Base-by-base conservation (phyloP, 2,329 filamentous ascomycete genomes). In the Fusarium cicatricum region DNA sequence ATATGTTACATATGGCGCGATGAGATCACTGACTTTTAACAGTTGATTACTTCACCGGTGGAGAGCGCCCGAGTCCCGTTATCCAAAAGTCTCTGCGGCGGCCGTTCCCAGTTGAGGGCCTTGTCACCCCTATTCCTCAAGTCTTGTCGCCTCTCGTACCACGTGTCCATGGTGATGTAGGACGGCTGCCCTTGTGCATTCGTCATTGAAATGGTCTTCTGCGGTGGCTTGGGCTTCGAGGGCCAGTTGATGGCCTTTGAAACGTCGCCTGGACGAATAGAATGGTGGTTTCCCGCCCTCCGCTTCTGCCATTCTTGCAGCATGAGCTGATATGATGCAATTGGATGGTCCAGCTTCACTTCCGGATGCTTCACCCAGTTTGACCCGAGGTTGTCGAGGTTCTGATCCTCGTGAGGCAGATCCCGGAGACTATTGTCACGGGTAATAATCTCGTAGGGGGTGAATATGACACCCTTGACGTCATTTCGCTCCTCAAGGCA, bases 401-500 rank as follows among this genome's bases (percentile, higher is more conserved):
- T 58, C 42, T 70, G 67, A 16, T 74, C 43, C 26, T 65, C 55
- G 31, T 68, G 66, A 6, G 64, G 60, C 2, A 69, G 16, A 12
- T 28, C 42, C 9, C 70, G 62, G 36, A 67, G 55, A 40, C 39
- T 55, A 11, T 56, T 19, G 23, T 76, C 69, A 12, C 63, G 61
- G 7, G 74, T 76, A 36, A 77, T 75, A 28, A 77, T 70, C 58
- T 76, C 74, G 54, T 76, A 76, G 7, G 64, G 9, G 4, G 73
- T 75, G 44, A 75, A 76, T 26, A 74, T 58, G 11, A 74, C 70
- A 12, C 72, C 72, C 16, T 70, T 73, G n/a, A 74, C 54, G 52
- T 76, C 74, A 42, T 73, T 67, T 4, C 70, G 64, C 11, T 64
- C 39, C 34, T 66, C 49, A 1, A 11, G 2, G 16, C 64, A 66